phyloP scores from a whole-genome alignment of 306 rosid species.

The Styphnolobium japonicum region DNA sequence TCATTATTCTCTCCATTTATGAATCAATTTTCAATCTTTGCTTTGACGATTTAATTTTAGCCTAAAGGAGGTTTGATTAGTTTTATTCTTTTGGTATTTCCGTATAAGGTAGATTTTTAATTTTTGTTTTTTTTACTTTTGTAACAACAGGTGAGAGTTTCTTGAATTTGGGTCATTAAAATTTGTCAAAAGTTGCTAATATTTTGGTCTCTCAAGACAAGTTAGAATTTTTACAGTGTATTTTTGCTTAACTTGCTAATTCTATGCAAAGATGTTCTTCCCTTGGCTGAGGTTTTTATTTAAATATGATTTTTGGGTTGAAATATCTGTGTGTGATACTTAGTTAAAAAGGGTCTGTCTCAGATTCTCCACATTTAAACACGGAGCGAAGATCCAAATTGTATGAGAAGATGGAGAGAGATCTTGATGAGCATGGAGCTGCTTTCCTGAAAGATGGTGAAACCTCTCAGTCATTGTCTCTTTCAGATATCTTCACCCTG shows the following conservation, averaged over 20 bases:
- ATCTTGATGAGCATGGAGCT: slow-evolving; percentile 81
- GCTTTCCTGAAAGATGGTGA: slow-evolving; percentile 72
- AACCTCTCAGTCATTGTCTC: slow-evolving; percentile 89
- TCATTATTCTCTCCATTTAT: background rate
- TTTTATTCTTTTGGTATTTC: background rate
- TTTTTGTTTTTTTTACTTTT: too few relatives aligned
- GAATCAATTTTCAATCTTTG: background rate
- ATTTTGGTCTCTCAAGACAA: background rate
- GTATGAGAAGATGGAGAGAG: slow-evolving; percentile 76
- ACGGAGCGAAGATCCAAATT: slow-evolving; percentile 60
- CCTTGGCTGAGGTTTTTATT: background rate
- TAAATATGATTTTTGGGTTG: slow-evolving; percentile 25
- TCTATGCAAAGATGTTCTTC: background rate
- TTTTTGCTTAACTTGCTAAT: background rate
- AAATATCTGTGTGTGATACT: background rate
- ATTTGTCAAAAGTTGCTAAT: background rate
- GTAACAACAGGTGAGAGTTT: background rate
- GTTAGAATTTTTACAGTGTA: background rate
- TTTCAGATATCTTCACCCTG: slow-evolving; percentile 75
- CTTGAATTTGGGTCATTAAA: background rate
- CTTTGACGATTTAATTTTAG: background rate
- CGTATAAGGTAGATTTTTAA: background rate
- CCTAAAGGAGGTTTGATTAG: background rate
- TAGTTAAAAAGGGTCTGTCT: slow-evolving; percentile 21
- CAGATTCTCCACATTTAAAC: slow-evolving; percentile 42